A percentile compares a stretch with the other conserved stretches of the same genome.
Evolutionary conservation across 2,329 filamentous ascomycete species (phyloP).

Genomic region (Ascochyta rabiei): DNA sequence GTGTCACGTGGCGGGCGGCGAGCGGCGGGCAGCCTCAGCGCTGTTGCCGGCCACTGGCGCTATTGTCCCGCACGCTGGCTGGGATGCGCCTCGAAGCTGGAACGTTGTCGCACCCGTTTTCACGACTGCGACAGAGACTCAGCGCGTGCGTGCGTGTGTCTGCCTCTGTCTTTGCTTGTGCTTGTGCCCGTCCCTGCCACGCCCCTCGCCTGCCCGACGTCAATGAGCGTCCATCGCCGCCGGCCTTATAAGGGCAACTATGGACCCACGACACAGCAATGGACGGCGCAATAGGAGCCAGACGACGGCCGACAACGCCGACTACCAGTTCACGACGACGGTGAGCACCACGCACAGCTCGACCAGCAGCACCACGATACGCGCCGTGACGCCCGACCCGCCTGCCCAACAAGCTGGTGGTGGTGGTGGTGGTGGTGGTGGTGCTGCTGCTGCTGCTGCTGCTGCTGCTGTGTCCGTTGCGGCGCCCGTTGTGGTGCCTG

Average conservation of each 20-base stretch:
- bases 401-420: conserved; percentile 33
- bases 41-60: not conserved
- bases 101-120: not conserved
- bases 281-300: conserved; percentile 7
- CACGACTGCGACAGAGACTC: too few relatives aligned
- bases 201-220: not conserved
- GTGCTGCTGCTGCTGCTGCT: too few relatives aligned
- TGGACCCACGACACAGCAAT: not conserved
- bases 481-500: too few relatives aligned
- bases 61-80: not conserved
- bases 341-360: conserved; percentile 4
- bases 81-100: not conserved
- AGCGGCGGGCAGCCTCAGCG: too few relatives aligned
- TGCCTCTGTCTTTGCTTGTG: not conserved
- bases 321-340: conserved; percentile 9
- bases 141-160: not conserved
- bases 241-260: not conserved
- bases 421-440: too few relatives aligned
- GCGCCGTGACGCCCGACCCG: conserved; percentile 70
- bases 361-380: conserved; percentile 52
- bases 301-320: conserved; percentile 11
- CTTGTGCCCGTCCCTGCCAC: not conserved
- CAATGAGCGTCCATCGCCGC: conserved; percentile 8
- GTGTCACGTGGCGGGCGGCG: too few relatives aligned
- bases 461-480: too few relatives aligned